Evolutionary conservation across 176 grass and related monocot genomes (phyloP), one percentile per base, ranked within the genome.

Genomic region (Saccharum officinarum): DNA sequence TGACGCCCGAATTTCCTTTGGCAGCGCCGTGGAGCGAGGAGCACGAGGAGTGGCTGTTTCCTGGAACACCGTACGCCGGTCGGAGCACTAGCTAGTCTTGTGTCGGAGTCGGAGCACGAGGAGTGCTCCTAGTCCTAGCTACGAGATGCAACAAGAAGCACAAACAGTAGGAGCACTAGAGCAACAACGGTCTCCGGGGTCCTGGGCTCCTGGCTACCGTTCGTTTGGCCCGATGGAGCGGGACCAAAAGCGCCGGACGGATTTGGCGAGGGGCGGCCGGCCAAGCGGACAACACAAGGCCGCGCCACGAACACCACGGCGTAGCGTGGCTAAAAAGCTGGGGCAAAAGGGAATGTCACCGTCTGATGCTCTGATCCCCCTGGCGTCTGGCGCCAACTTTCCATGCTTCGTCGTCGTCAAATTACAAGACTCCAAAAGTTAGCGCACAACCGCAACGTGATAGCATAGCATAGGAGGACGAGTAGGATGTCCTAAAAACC

Each of bases 161-260:
- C 9, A 10, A 10, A 44, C 10, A 44, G 41, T 37, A 37, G 36
- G 3, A 37, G 36, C 36, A 37, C 36, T 37, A 37, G 36, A 37
- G 36, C 36, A 37, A 7, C 34, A 36, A n/a, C n/a, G n/a, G 34
- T 36, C 34, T 36, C 34, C 34, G 4, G 34, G 34, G n/a, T n/a
- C n/a, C 31, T 2, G 31, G 31, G 31, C 2, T 33, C 31, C 31
- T 0, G 36, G 36, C 36, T 37, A 37, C 42, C 42, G n/a, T 2
- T 50, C 14, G 20, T 59, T 25, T 25, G 44, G 40, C 13, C 10
- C 63, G 67, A n/a, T 20, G 50, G 50, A 54, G 54, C 8, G 50
- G 31, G 66, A 71, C 41, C 4, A 30, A 52, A 46, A n/a, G 2
- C 63, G 66, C 80, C 74, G 86, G 86, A 88, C 23, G 46, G 46